phyloP scores from a whole-genome alignment of 441 rosid species.

The Iberis amara region DNA sequence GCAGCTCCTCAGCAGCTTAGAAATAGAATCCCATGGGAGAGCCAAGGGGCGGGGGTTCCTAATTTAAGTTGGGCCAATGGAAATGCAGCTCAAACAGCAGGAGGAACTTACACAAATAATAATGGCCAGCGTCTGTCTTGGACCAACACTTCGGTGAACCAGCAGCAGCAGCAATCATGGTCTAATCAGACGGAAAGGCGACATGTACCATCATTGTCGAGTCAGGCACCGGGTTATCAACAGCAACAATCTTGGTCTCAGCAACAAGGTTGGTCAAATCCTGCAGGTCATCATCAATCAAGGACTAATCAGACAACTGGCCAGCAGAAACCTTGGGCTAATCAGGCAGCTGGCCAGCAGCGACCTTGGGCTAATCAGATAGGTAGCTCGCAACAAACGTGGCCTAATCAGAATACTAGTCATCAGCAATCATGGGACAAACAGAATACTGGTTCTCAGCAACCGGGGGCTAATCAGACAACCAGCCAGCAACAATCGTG shows the following conservation, averaged over 20 bases:
- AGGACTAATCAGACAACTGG: constrained; percentile 18
- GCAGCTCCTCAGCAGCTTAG: constrained; percentile 29
- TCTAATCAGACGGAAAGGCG: constrained; percentile 27
- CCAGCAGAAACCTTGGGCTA: constrained; percentile 24
- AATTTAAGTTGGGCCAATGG: constrained; percentile 25
- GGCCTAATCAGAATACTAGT: constrained; percentile 14
- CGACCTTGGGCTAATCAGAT: constrained; percentile 6
- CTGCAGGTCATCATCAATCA: constrained; percentile 19
- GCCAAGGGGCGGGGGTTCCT: constrained; percentile 26
- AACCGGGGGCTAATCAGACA: constrained; percentile 10
- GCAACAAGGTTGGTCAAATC: constrained; percentile 22
- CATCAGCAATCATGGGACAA: constrained; percentile 24
- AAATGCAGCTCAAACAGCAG: constrained; percentile 25
- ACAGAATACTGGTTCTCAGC: constrained; percentile 17
- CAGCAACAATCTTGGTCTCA: constrained; percentile 31
- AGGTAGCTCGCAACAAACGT: constrained; percentile 27
- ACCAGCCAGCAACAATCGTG: constrained; percentile 19
- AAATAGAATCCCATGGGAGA: constrained; percentile 22
- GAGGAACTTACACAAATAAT: constrained; percentile 23
- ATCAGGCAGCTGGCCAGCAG: constrained; percentile 13
- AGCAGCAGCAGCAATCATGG: constrained; percentile 26
- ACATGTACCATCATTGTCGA: constrained; percentile 28
- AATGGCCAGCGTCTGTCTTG: constrained; percentile 26
- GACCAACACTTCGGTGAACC: constrained; percentile 28
- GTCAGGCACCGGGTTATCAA: constrained; percentile 32